Evolutionary conservation across 805 yeast species (phyloP).

Genomic region (Ogataea paraovalis): DNA sequence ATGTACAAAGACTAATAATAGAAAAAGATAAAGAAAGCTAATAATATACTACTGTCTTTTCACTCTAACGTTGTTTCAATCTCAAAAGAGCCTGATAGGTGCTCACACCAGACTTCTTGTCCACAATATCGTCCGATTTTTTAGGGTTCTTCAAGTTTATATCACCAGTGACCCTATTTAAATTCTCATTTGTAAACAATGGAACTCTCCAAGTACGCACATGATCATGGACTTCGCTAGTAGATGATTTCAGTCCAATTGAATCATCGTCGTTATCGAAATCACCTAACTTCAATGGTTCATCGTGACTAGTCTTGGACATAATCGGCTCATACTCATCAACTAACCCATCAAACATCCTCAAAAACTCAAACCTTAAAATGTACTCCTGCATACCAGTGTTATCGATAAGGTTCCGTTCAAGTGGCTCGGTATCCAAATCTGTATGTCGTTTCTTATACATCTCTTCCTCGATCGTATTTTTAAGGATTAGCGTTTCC

Average conservation of each 20-base stretch:
- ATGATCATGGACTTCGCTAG: conserved; percentile 12
- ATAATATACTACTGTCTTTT: neutral
- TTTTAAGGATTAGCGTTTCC: conserved; percentile 60
- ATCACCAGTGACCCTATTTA: conserved; percentile 24
- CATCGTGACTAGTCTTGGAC: conserved; percentile 21
- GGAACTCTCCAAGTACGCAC: conserved; percentile 35
- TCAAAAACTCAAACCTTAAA: conserved; percentile 45
- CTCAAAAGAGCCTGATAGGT: neutral
- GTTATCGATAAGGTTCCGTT: conserved; percentile 48
- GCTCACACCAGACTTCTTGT: neutral
- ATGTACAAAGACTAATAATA: neutral
- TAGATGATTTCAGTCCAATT: conserved; percentile 9
- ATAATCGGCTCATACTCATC: conserved; percentile 38
- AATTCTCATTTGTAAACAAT: conserved; percentile 30
- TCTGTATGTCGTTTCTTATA: conserved; percentile 35
- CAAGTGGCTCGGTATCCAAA: conserved; percentile 10
- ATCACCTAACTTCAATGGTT: conserved; percentile 4
- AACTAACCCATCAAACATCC: conserved; percentile 23
- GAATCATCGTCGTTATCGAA: conserved; percentile 17
- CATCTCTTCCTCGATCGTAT: conserved; percentile 67
- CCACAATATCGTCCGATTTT: neutral
- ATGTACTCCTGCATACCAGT: conserved; percentile 54
- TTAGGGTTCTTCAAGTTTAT: conserved; percentile 12
- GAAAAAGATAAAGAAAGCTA: neutral
- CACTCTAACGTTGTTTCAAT: neutral